phyloP scores from a whole-genome alignment of 2,329 filamentous ascomycete species.

The Calcarisporium arbuscula region DNA sequence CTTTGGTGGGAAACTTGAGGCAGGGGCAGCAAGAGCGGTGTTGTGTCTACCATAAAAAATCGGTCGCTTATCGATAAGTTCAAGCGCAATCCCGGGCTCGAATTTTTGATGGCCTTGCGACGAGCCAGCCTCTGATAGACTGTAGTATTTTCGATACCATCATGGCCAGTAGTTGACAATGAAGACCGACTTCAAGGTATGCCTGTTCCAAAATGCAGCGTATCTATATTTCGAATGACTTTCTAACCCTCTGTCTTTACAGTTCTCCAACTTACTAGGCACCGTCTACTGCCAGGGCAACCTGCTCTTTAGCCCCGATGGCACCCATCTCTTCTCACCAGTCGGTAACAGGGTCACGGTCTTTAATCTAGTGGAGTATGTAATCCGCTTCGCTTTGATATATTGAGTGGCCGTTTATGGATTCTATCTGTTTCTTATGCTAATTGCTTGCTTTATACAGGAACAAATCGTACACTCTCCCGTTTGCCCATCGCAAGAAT shows the following conservation, averaged over 20 bases:
- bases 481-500: slow-evolving; percentile 90
- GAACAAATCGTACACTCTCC: slow-evolving; percentile 81
- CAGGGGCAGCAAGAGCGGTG: too few relatives aligned
- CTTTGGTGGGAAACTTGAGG: neutral
- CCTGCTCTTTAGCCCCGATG: slow-evolving; percentile 92
- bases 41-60: too few relatives aligned
- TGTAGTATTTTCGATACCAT: slow-evolving; percentile 9
- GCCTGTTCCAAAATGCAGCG: slow-evolving; percentile 10
- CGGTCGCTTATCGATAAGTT: slow-evolving; percentile 17
- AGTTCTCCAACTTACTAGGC: slow-evolving; percentile 98
- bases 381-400: slow-evolving; percentile 1
- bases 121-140: slow-evolving; percentile 2
- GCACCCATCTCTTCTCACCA: slow-evolving; percentile 89
- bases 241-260: slow-evolving; percentile 2
- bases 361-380: slow-evolving; percentile 92
- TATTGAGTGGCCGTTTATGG: neutral
- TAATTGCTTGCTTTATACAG: slow-evolving; percentile 32
- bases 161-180: slow-evolving; percentile 52
- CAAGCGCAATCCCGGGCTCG: slow-evolving; percentile 11
- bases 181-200: slow-evolving; percentile 99
- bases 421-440: neutral
- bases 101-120: slow-evolving; percentile 13
- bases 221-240: neutral
- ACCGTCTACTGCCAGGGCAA: slow-evolving; percentile 99
- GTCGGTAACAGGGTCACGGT: slow-evolving; percentile 94